These are phyloP conservation scores for Colletotrichum brevisporum DNA, from an alignment of 2,329 filamentous ascomycete genomes.

Conservation along the genomic window DNA sequence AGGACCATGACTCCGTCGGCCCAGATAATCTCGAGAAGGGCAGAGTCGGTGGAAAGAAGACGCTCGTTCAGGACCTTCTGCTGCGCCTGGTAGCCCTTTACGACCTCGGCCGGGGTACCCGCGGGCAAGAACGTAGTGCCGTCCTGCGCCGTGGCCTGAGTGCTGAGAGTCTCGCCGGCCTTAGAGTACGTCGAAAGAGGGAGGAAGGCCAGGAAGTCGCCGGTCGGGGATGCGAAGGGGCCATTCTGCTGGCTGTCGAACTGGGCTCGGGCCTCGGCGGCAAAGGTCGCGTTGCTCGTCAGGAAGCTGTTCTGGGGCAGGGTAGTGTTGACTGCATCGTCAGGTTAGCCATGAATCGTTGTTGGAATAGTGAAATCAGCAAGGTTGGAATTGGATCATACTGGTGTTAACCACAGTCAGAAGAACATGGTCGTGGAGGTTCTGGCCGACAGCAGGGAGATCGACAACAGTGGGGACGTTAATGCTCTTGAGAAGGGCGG, in stretches of 20 bases:
- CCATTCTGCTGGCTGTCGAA: slow-evolving; percentile 50
- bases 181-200: slow-evolving; percentile 49
- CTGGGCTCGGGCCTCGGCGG: slow-evolving; percentile 48
- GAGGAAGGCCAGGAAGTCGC: slow-evolving; percentile 38
- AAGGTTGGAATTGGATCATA: not conserved
- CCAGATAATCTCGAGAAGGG: slow-evolving; percentile 52
- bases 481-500: slow-evolving; percentile 30
- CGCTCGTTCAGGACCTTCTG: slow-evolving; percentile 50
- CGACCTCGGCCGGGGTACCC: slow-evolving; percentile 51
- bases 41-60: slow-evolving; percentile 46
- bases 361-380: too few species aligned
- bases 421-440: slow-evolving; percentile 40
- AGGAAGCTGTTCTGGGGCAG: slow-evolving; percentile 42
- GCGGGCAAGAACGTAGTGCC: slow-evolving; percentile 51
- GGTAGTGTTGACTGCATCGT: slow-evolving; percentile 30
- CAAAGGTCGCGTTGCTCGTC: slow-evolving; percentile 50
- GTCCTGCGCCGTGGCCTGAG: slow-evolving; percentile 50
- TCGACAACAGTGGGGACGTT: slow-evolving; percentile 37
- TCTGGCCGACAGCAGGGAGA: slow-evolving; percentile 40
- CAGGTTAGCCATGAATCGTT: not conserved
- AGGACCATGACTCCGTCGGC: slow-evolving; percentile 48
- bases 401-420: slow-evolving; percentile 33
- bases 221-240: slow-evolving; percentile 48
- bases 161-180: slow-evolving; percentile 43
- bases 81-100: slow-evolving; percentile 55